phyloP scores from a whole-genome alignment of 179 eudicot species.

The Corrigiola litoralis region DNA sequence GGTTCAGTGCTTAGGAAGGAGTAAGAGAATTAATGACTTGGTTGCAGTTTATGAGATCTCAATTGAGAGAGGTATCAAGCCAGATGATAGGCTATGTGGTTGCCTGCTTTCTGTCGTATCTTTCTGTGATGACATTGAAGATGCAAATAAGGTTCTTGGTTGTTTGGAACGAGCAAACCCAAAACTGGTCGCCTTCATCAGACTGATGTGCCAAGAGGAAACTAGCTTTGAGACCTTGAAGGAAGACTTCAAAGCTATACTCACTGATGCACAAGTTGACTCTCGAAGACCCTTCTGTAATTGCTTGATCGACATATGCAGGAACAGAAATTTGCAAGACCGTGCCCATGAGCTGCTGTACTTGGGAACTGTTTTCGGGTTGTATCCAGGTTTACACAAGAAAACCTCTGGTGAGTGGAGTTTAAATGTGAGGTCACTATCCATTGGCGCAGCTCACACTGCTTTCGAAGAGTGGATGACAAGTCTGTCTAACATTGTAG shows the following conservation, averaged over 20 bases:
- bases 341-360: slow-evolving; percentile 86
- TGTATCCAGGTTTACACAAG: slow-evolving; percentile 87
- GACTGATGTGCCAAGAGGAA: slow-evolving; percentile 33
- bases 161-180: slow-evolving; percentile 72
- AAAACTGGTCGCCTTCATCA: slow-evolving; percentile 54
- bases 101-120: slow-evolving; percentile 81
- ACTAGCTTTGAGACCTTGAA: slow-evolving; percentile 46
- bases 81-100: slow-evolving; percentile 88
- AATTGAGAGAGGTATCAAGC: slow-evolving; percentile 55
- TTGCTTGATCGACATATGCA: slow-evolving; percentile 86
- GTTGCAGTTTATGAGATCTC: slow-evolving; percentile 59
- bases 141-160: slow-evolving; percentile 47
- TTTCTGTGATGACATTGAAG: slow-evolving; percentile 50
- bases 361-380: slow-evolving; percentile 59
- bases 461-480: slow-evolving; percentile 97
- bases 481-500: slow-evolving; percentile 49
- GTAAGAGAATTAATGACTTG: slow-evolving; percentile 65
- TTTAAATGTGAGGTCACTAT: slow-evolving; percentile 75
- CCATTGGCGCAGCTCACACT: slow-evolving; percentile 88
- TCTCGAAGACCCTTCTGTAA: slow-evolving; percentile 85
- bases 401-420: slow-evolving; percentile 82
- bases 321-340: slow-evolving; percentile 47
- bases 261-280: slow-evolving; percentile 55
- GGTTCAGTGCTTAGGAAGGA: slow-evolving; percentile 88
- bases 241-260: slow-evolving; percentile 60